Evolutionary conservation across 805 yeast genomes (phyloP).

Genomic region (Candida railenensis): DNA sequence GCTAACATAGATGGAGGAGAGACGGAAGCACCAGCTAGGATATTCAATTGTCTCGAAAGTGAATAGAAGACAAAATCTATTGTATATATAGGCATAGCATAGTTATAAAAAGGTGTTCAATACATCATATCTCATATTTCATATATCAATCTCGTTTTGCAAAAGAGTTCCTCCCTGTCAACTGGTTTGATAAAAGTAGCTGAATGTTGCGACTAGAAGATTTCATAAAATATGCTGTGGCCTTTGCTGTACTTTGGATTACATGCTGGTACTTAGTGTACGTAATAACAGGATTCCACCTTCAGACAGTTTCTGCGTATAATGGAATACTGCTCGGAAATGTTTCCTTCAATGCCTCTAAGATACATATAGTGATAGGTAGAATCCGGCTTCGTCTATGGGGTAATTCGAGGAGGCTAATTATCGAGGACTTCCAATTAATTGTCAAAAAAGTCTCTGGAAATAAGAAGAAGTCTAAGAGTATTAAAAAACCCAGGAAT

Average conservation of each 20-base stretch:
- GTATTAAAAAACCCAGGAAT: neutral
- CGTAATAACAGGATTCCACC: constrained; percentile 29
- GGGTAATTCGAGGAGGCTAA: constrained; percentile 35
- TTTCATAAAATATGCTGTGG: neutral
- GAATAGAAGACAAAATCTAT: too few species aligned
- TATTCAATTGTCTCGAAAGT: too few species aligned
- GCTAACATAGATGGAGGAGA: neutral
- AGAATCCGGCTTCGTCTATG: constrained; percentile 34
- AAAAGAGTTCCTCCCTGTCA: too few species aligned
- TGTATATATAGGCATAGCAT: too few species aligned
- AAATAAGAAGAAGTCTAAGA: too few species aligned
- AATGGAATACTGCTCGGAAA: constrained; percentile 40
- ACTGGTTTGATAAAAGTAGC: neutral
- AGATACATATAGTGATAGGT: constrained; percentile 14
- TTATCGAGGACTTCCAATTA: constrained; percentile 23
- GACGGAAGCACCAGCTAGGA: too few species aligned
- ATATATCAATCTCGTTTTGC: too few species aligned
- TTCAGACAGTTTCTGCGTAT: constrained; percentile 30
- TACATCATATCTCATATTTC: too few species aligned
- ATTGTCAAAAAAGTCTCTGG: constrained; percentile 7
- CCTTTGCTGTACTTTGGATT: constrained; percentile 21
- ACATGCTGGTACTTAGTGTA: constrained; percentile 31
- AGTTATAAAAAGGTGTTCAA: too few species aligned
- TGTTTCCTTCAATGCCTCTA: constrained; percentile 16
- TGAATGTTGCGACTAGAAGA: constrained; percentile 1